phyloP scores from a whole-genome alignment of 1,284 basidiomycete genomes.

The Gymnopus androsaceus region DNA sequence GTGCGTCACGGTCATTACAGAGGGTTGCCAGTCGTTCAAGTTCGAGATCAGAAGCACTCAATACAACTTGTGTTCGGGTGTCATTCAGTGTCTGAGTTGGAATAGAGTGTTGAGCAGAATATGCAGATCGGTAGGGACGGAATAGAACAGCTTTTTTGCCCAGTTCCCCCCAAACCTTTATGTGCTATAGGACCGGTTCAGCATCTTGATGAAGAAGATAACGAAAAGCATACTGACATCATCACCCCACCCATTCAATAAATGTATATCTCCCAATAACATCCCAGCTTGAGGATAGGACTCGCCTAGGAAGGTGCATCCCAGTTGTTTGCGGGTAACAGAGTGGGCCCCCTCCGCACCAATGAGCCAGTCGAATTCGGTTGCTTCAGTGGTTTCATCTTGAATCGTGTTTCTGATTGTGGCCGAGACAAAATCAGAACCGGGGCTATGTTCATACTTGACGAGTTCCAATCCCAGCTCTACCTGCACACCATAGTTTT shows the following conservation, averaged over 20 bases:
- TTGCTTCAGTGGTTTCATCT: conserved; percentile 13
- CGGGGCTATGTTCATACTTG: conserved; percentile 24
- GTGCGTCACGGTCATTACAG: too few relatives aligned
- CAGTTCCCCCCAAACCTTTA: too few relatives aligned
- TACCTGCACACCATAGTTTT: conserved; percentile 25
- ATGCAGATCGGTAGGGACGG: too few relatives aligned
- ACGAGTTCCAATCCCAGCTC: conserved; percentile 32
- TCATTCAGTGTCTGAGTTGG: too few relatives aligned
- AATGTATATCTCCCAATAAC: conserved; percentile 29
- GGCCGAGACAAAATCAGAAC: conserved; percentile 15
- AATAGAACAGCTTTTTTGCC: too few relatives aligned
- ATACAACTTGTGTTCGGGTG: too few relatives aligned
- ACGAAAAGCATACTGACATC: conserved; percentile 11
- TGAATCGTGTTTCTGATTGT: background rate
- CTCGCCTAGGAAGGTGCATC: conserved; percentile 34
- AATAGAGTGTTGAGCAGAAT: too few relatives aligned
- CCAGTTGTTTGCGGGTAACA: conserved; percentile 32
- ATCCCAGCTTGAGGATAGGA: conserved; percentile 19
- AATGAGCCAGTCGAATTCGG: conserved; percentile 13
- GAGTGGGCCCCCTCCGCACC: conserved; percentile 13
- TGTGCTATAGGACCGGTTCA: too few relatives aligned
- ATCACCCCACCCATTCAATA: conserved; percentile 30
- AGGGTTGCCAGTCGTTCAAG: too few relatives aligned
- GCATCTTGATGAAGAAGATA: background rate
- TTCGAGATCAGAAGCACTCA: too few relatives aligned